Evolutionary conservation across 1,284 basidiomycete species (phyloP).

Genomic region (Moesziomyces parantarcticus): DNA sequence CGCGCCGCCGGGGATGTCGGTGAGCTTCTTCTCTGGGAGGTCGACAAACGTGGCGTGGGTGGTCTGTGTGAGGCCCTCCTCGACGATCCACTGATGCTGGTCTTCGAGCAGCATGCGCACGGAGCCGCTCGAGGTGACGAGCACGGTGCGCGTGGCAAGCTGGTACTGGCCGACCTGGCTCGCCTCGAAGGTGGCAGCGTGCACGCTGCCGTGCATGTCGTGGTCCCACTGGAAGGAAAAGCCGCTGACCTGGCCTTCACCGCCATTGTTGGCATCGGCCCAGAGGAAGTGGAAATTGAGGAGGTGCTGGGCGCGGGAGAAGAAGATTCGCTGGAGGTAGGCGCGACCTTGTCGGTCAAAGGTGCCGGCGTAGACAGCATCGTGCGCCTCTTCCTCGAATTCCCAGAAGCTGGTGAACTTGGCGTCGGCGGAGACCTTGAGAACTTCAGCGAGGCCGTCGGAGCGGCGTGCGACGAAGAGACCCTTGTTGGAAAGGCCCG

Average conservation of each 20-base stretch:
- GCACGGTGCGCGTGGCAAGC: slow-evolving; percentile 72
- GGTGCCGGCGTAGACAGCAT: slow-evolving; percentile 71
- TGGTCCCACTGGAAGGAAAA: slow-evolving; percentile 81
- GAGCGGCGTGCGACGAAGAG: slow-evolving; percentile 52
- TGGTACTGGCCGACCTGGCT: slow-evolving; percentile 70
- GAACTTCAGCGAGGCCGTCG: slow-evolving; percentile 54
- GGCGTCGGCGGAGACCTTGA: slow-evolving; percentile 49
- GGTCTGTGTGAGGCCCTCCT: slow-evolving; percentile 81
- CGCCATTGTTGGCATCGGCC: slow-evolving; percentile 71
- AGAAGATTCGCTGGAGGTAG: slow-evolving; percentile 79
- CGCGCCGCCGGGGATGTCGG: slow-evolving; percentile 30
- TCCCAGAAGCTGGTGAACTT: slow-evolving; percentile 56
- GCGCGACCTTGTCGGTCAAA: slow-evolving; percentile 74
- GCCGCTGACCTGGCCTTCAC: slow-evolving; percentile 74
- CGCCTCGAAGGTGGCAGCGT: slow-evolving; percentile 70
- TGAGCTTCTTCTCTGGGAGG: slow-evolving; percentile 76
- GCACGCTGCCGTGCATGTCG: slow-evolving; percentile 77
- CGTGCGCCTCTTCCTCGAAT: slow-evolving; percentile 63
- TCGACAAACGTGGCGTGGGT: slow-evolving; percentile 75
- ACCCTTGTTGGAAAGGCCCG: slow-evolving; percentile 57
- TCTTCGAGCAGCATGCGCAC: slow-evolving; percentile 80
- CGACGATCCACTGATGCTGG: slow-evolving; percentile 79
- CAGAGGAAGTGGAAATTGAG: slow-evolving; percentile 74
- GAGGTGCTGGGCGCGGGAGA: slow-evolving; percentile 63
- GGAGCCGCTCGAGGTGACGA: slow-evolving; percentile 82